phyloP scores from a whole-genome alignment of 495 filamentous ascomycete genomes.

The Lineolata rhizophorae region DNA sequence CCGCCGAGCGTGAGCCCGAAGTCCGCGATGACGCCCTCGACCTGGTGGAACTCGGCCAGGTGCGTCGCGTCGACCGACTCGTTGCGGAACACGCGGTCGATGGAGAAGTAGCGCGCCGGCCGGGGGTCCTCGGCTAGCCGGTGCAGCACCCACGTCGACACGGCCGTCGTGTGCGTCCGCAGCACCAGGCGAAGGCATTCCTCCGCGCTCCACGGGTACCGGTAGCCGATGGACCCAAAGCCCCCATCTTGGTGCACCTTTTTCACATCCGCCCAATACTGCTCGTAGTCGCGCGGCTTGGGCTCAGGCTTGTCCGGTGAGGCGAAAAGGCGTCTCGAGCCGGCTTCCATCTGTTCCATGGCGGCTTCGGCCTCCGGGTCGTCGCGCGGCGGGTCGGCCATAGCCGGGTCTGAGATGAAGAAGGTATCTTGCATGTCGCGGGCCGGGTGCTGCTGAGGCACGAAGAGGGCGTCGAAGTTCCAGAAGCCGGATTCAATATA shows the following conservation, averaged over 20 bases:
- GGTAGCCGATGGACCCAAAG: conserved; percentile 84
- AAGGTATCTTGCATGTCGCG: conserved; percentile 95
- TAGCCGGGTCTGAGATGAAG: conserved; percentile 77
- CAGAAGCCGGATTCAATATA: conserved; percentile 95
- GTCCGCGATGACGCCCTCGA: conserved; percentile 95
- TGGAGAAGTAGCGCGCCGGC: conserved; percentile 86
- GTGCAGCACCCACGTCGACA: conserved; percentile 72
- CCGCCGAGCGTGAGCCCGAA: conserved; percentile 78
- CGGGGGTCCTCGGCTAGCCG: conserved; percentile 61
- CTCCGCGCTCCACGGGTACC: conserved; percentile 78
- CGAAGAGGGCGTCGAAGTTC: conserved; percentile 95
- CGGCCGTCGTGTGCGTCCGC: conserved; percentile 86
- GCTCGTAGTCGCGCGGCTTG: conserved; percentile 39
- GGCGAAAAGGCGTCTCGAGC: conserved; percentile 12
- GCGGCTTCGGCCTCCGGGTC: conserved; percentile 28
- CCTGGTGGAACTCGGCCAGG: conserved; percentile 94
- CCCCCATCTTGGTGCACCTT: conserved; percentile 69
- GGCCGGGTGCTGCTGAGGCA: conserved; percentile 92
- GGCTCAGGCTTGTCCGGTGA: conserved; percentile 14
- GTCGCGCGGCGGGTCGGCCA: conserved; percentile 53
- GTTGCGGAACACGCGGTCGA: conserved; percentile 91
- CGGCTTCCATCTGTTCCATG: conserved; percentile 18
- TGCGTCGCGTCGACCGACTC: conserved; percentile 94
- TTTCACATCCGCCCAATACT: conserved; percentile 70
- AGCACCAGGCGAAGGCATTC: conserved; percentile 78